Conservation (phyloP, 805 yeast species). For the Torulaspora maleeae region DNA sequence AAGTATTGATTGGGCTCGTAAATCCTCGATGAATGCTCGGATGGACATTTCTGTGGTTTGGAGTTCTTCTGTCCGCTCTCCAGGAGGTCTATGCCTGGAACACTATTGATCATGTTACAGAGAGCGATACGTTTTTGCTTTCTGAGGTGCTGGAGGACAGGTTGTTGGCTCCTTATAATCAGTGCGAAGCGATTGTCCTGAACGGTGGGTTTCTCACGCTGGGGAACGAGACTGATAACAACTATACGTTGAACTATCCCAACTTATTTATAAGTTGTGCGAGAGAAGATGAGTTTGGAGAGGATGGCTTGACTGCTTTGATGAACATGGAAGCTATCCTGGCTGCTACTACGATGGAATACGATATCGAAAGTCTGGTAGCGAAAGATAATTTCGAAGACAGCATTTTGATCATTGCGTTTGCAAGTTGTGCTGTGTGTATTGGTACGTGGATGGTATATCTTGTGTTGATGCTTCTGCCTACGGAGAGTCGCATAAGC, state of each 20-base stretch:
- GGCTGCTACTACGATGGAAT: constrained; percentile 3
- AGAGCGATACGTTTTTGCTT: constrained; percentile 3
- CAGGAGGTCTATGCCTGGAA: background rate
- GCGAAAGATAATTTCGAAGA: constrained; percentile 36
- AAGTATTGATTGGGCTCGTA: background rate
- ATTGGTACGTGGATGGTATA: constrained; percentile 70
- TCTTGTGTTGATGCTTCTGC: constrained; percentile 47
- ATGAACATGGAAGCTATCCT: constrained; percentile 6
- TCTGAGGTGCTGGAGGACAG: constrained; percentile 11
- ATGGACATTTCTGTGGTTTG: constrained; percentile 2
- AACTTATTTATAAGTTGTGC: constrained; percentile 16
- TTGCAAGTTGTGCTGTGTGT: constrained; percentile 51
- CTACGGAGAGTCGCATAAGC: constrained; percentile 42
- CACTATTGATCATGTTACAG: background rate
- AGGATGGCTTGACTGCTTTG: constrained; percentile 6
- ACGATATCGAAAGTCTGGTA: constrained; percentile 9
- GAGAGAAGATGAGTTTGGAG: background rate
- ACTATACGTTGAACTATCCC: constrained; percentile 20
- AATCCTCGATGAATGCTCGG: constrained; percentile 5
- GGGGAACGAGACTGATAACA: constrained; percentile 4
- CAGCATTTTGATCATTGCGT: constrained; percentile 43
- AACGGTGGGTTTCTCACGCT: constrained; percentile 18
- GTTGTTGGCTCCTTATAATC: constrained; percentile 12
- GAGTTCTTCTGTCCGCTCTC: background rate
- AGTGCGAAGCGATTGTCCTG: constrained; percentile 16